Conservation (phyloP, 1,284 basidiomycete species). For the Ganoderma sinense region DNA sequence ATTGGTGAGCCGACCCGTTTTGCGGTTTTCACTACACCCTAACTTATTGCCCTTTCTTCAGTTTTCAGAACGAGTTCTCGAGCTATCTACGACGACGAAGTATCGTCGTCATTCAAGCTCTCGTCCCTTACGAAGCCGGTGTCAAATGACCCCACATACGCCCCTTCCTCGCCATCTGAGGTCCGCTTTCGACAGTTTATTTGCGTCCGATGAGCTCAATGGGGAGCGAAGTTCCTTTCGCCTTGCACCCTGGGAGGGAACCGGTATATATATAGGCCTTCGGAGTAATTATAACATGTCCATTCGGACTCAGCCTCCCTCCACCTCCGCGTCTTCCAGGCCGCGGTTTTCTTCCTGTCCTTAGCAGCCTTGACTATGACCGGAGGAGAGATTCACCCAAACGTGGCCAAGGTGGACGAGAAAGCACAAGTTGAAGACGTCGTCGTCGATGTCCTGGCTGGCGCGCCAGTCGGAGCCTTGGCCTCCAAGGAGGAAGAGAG, state of each 20-base stretch:
- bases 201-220: background rate
- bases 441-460: background rate
- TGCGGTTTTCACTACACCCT: background rate
- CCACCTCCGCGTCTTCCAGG: background rate
- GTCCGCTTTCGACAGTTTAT: background rate
- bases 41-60: background rate
- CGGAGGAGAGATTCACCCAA: too few species aligned
- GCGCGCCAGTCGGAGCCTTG: background rate
- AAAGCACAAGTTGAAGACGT: background rate
- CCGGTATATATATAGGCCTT: background rate
- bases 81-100: background rate
- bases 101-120: background rate
- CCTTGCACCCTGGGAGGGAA: background rate
- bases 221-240: background rate
- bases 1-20: background rate
- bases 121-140: background rate
- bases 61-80: background rate
- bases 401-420: background rate
- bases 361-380: background rate
- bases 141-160: background rate
- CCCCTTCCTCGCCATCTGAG: background rate
- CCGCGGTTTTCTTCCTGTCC: background rate
- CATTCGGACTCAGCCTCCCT: background rate
- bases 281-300: background rate
- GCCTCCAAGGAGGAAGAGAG: constrained; percentile 50